A percentile compares a stretch with the other conserved stretches of the same genome.
These are phyloP conservation scores for Bacidia gigantensis DNA, from an alignment of 495 filamentous ascomycete genomes.

Conservation along the genomic window DNA sequence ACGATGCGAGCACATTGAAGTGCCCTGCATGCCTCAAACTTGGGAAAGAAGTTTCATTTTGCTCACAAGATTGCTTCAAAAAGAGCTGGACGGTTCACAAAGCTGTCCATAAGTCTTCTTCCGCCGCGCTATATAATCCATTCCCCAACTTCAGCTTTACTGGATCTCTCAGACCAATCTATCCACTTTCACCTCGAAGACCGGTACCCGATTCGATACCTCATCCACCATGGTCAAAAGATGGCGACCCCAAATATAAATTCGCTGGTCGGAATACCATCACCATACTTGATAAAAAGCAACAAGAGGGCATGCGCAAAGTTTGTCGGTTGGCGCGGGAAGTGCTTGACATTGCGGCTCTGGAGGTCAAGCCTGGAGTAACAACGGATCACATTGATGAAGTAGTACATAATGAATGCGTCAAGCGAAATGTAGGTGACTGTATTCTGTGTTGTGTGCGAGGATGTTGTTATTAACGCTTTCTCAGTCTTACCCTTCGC, in stretches of 20 bases:
- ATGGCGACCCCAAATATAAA: constrained; percentile 69
- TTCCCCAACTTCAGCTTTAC: constrained; percentile 77
- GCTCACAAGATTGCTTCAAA: constrained; percentile 98
- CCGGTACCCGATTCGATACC: constrained; percentile 67
- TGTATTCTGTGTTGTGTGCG: neutral
- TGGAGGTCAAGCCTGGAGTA: constrained; percentile 67
- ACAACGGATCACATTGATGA: constrained; percentile 96
- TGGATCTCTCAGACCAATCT: constrained; percentile 70
- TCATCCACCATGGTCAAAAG: constrained; percentile 69
- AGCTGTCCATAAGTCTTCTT: constrained; percentile 72
- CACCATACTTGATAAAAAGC: constrained; percentile 61
- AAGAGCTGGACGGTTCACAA: constrained; percentile 92
- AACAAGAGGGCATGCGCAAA: constrained; percentile 80
- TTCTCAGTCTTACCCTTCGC: constrained; percentile 83
- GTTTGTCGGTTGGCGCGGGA: constrained; percentile 82
- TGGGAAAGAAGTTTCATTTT: constrained; percentile 88
- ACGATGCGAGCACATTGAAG: constrained; percentile 70
- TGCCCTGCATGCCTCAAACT: constrained; percentile 89
- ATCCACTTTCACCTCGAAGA: constrained; percentile 67
- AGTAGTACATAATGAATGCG: constrained; percentile 86
- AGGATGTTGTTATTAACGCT: neutral
- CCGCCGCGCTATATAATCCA: constrained; percentile 68
- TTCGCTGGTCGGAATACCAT: constrained; percentile 62
- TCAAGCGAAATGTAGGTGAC: constrained; percentile 70
- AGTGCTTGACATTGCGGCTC: constrained; percentile 82